Conservation (phyloP, 192 early-diverging fungal species). For the Backusella mclennaniae region DNA sequence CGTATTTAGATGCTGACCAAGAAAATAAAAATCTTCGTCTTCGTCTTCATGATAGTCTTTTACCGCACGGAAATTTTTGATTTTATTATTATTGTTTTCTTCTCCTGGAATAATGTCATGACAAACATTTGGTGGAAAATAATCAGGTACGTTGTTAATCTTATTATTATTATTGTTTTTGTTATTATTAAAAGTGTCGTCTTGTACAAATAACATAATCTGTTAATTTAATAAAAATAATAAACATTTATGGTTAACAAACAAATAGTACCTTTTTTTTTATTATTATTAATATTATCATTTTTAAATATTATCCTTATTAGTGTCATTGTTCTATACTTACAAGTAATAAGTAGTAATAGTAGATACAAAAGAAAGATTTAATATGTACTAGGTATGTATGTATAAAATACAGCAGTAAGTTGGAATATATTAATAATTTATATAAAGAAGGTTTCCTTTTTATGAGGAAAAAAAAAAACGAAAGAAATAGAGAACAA, state of each 20-base stretch:
- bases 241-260: conserved; percentile 6
- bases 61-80: conserved; percentile 6
- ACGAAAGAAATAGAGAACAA: background rate
- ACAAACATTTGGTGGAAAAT: background rate
- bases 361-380: background rate
- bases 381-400: background rate
- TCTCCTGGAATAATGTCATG: conserved; percentile 3
- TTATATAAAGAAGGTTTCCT: background rate
- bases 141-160: background rate
- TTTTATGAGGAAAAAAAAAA: background rate
- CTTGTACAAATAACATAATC: conserved; percentile 5
- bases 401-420: background rate
- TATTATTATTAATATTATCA: background rate
- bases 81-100: conserved; percentile 1
- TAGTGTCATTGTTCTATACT: background rate
- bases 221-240: background rate
- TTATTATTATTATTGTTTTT: background rate
- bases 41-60: conserved; percentile 11
- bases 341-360: background rate
- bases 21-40: conserved; percentile 16
- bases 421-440: background rate
- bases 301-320: background rate
- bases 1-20: conserved; percentile 23
- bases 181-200: conserved; percentile 2
- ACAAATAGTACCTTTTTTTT: background rate